Evolutionary conservation across 345 rosid species (phyloP), one percentile per base, ranked within the genome.

Genomic region (Gossypium arboreum): DNA sequence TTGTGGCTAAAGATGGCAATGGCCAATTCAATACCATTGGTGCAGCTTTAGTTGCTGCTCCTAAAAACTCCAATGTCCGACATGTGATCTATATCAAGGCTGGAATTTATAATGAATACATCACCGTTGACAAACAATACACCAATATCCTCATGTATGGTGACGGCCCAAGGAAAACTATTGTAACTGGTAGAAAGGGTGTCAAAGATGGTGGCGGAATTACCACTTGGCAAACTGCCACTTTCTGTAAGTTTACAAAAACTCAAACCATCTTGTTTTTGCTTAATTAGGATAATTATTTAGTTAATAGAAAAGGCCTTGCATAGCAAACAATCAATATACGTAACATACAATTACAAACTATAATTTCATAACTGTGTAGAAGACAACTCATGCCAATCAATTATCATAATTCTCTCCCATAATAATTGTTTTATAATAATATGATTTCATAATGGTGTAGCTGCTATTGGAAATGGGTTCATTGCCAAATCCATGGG

Each of bases 1-100:
- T 93, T 6, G 98, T 91, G 72, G 97, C 98, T 52, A 71, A 88
- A 71, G 95, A 93, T 70, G 97, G 95, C 13, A 90, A 91, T 70
- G 97, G 95, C 52, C 82, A 86, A 18, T 90, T 81, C 82, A 91
- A 69, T 79, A 79, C 87, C 13, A 84, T 91, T 11, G 75, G 25
- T 63, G 85, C 64, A 2, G 97, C 98, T 7, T 80, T 93, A 25
- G 75, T 68, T 12, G 87, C 86, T 0, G 79, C 77, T 59, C 89
- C 92, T 39, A 68, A 77, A 66, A 72, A 76, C 34, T 69, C 41
- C 16, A 10, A 74, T 39, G 87, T 82, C 15, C 59, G 82, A 55
- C 85, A 76, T 43, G 64, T 84, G 11, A 80, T 89, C 62, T 82
- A 87, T 45, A 82, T 89, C 16, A 89, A 86, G 84, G 85, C 83